A percentile compares a stretch with the other conserved stretches of the same genome.
Evolutionary conservation across 768 basidiomycete species (phyloP).

Genomic region (Jaapia argillacea): DNA sequence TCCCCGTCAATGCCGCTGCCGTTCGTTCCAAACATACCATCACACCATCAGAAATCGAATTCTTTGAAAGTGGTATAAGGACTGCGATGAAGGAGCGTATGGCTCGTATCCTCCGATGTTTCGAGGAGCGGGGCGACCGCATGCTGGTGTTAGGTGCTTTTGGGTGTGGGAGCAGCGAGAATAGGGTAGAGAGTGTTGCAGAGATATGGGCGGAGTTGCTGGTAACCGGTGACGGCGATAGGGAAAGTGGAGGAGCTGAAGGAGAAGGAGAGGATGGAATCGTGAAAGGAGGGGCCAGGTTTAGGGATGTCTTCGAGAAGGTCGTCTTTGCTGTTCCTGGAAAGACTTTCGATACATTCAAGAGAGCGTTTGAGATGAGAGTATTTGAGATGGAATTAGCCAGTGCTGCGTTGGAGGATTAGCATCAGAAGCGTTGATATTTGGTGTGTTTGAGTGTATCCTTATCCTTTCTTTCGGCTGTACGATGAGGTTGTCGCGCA

Average conservation of each 20-base stretch:
- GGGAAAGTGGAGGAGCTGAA: constrained; percentile 7
- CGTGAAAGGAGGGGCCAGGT: constrained; percentile 18
- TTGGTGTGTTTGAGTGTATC: no score
- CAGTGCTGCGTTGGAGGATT: background rate
- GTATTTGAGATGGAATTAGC: constrained; percentile 26
- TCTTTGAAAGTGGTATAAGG: constrained; percentile 29
- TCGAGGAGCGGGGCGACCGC: constrained; percentile 29
- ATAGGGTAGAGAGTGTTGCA: constrained; percentile 30
- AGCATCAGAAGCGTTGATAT: no score
- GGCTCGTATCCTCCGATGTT: constrained; percentile 33
- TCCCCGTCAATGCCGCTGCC: constrained; percentile 32
- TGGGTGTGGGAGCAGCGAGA: constrained; percentile 32
- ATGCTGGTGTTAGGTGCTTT: constrained; percentile 34
- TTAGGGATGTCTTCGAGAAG: constrained; percentile 29
- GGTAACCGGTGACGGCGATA: constrained; percentile 18
- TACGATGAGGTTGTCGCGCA: no score
- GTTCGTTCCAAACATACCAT: constrained; percentile 28
- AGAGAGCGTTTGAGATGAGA: constrained; percentile 28
- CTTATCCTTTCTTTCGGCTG: no score
- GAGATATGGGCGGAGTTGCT: constrained; percentile 37
- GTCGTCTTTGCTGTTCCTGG: constrained; percentile 34
- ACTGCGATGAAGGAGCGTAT: constrained; percentile 36
- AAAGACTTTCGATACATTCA: constrained; percentile 25
- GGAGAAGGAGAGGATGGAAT: constrained; percentile 10
- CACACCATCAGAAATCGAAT: constrained; percentile 19